Conservation (phyloP, 2,329 filamentous ascomycete genomes). For the Aspergillus sp. region DNA sequence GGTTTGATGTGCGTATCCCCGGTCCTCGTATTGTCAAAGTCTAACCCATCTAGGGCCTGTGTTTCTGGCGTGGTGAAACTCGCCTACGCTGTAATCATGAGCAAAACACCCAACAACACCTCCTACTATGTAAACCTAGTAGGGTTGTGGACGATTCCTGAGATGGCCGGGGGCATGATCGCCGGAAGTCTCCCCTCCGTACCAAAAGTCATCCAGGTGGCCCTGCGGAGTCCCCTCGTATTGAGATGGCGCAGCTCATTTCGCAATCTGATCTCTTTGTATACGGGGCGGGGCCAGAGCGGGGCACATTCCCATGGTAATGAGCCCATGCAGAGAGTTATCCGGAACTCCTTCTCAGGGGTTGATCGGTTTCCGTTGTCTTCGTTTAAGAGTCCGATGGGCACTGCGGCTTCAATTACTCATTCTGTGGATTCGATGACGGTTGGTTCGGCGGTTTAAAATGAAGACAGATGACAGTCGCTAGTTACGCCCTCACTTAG, state of each 20-base stretch:
- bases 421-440: no score
- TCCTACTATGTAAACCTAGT: neutral
- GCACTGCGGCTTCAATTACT: no score
- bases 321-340: neutral
- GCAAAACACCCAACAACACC: neutral
- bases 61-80: neutral
- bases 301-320: no score
- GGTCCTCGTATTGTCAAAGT: neutral
- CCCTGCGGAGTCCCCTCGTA: neutral
- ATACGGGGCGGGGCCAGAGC: neutral
- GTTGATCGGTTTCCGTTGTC: neutral
- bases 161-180: neutral
- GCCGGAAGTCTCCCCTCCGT: neutral
- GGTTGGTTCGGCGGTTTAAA: no score
- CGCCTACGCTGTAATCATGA: neutral
- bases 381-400: neutral
- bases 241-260: neutral
- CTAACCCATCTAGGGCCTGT: neutral
- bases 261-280: neutral
- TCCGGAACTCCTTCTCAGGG: neutral
- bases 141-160: neutral
- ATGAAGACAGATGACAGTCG: no score
- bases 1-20: neutral
- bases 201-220: neutral
- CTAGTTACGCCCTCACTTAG: no score